A percentile compares a stretch with the other conserved stretches of the same genome.
Conservation (phyloP, 257 asterid genomes). For the Plantago major region DNA sequence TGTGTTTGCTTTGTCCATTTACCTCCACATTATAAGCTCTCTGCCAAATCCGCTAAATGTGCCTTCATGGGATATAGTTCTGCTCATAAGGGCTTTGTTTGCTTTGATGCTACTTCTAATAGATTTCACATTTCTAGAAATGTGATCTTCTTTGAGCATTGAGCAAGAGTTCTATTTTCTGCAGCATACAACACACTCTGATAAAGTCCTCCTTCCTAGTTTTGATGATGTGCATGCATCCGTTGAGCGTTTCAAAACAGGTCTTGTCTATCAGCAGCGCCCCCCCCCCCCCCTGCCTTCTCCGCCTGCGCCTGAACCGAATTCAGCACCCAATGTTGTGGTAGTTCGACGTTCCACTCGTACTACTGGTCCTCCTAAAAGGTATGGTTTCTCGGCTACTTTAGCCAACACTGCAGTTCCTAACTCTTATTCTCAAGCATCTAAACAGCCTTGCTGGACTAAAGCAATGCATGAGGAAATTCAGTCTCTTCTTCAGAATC, state of each 20-base stretch:
- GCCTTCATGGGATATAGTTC: too few species aligned
- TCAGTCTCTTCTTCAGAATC: slow-evolving; percentile 5
- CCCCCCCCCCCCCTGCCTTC: too few species aligned
- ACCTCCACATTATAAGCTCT: not conserved
- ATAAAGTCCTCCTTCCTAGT: not conserved
- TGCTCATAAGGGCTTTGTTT: too few species aligned
- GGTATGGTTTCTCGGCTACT: slow-evolving; percentile 1
- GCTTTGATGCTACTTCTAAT: too few species aligned
- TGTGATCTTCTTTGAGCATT: slow-evolving; percentile 5
- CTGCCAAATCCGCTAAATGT: not conserved
- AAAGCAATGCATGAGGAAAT: not conserved
- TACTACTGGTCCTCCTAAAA: not conserved
- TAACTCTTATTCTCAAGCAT: slow-evolving; percentile 2
- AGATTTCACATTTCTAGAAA: slow-evolving; percentile 2
- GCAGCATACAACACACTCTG: not conserved
- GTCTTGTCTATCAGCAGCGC: too few species aligned
- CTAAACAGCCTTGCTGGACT: not conserved
- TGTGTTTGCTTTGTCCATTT: slow-evolving; percentile 10
- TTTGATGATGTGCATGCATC: not conserved
- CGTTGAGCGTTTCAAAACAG: too few species aligned
- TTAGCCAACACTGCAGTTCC: not conserved
- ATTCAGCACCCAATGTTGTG: too few species aligned
- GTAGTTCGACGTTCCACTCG: too few species aligned
- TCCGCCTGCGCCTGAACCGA: too few species aligned
- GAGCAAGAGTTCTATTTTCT: not conserved